Conservation (phyloP, 164 flowering plant species). For the Hamamelis virginiana region DNA sequence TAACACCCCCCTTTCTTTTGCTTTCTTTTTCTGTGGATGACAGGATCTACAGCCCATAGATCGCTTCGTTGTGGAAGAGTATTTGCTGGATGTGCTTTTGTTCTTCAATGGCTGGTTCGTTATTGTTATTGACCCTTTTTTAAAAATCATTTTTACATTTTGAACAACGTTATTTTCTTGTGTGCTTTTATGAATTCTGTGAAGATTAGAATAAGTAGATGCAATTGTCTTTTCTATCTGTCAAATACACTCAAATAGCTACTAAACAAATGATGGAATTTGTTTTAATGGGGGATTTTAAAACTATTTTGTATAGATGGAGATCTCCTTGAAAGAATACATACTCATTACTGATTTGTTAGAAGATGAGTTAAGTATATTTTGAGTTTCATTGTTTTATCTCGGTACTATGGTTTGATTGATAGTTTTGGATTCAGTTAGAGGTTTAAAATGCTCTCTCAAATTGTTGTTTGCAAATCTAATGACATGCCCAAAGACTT, state of each 20-base stretch:
- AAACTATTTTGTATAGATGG: not conserved
- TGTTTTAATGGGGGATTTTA: not conserved
- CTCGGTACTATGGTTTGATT: no score
- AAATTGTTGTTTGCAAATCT: not conserved
- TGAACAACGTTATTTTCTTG: not conserved
- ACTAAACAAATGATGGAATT: no score
- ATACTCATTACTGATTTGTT: not conserved
- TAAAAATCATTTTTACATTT: not conserved
- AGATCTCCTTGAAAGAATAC: not conserved
- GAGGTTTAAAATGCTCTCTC: not conserved
- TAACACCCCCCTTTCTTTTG: not conserved
- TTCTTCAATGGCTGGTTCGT: conserved; percentile 97
- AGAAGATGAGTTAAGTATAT: not conserved
- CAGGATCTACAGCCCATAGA: conserved; percentile 96
- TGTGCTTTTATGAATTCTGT: not conserved
- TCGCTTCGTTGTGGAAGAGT: conserved; percentile 90
- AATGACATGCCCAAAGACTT: not conserved
- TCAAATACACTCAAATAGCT: no score
- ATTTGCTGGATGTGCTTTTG: conserved; percentile 86
- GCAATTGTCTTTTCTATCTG: no score
- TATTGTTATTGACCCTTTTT: not conserved
- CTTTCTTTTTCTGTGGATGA: conserved; percentile 16
- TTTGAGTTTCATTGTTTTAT: not conserved
- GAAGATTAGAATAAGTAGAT: no score
- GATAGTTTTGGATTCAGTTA: not conserved